Evolutionary conservation across 306 rosid genomes (phyloP).

Genomic region (Casuarina glauca): DNA sequence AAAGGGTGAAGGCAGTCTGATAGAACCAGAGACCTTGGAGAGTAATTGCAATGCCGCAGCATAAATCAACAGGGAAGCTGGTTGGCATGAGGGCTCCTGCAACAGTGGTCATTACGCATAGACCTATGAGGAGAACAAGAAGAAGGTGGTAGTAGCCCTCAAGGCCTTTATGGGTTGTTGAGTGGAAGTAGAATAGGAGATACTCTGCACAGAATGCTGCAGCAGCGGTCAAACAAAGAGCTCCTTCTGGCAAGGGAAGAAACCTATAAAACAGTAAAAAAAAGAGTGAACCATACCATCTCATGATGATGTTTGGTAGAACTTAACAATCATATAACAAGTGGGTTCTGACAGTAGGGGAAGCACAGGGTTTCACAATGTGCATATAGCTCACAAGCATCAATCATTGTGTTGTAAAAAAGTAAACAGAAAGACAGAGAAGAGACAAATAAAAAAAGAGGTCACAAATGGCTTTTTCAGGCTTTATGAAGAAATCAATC

Average conservation of each 20-base stretch:
- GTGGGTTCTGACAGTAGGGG: background rate
- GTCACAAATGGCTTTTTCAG: background rate
- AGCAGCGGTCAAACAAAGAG: conserved; percentile 75
- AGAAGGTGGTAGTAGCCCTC: conserved; percentile 89
- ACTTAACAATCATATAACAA: background rate
- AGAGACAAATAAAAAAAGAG: background rate
- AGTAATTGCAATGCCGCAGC: conserved; percentile 68
- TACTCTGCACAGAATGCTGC: conserved; percentile 84
- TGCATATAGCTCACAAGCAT: background rate
- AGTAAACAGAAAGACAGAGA: background rate
- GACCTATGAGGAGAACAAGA: conserved; percentile 74
- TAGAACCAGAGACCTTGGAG: conserved; percentile 99
- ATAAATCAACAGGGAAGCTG: conserved; percentile 73
- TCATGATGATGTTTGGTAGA: background rate
- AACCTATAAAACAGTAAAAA: conserved; percentile 37
- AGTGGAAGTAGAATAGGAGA: conserved; percentile 91
- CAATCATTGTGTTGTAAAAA: background rate
- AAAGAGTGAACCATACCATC: background rate
- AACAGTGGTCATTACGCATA: conserved; percentile 62
- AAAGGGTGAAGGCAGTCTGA: conserved; percentile 94
- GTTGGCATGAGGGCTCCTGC: conserved; percentile 77
- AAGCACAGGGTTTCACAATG: background rate
- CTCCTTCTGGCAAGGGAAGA: conserved; percentile 72
- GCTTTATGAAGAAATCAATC: background rate
- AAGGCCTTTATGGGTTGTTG: conserved; percentile 87